Base-by-base conservation (phyloP, 768 basidiomycete genomes). In the Lactarius akahatsu region DNA sequence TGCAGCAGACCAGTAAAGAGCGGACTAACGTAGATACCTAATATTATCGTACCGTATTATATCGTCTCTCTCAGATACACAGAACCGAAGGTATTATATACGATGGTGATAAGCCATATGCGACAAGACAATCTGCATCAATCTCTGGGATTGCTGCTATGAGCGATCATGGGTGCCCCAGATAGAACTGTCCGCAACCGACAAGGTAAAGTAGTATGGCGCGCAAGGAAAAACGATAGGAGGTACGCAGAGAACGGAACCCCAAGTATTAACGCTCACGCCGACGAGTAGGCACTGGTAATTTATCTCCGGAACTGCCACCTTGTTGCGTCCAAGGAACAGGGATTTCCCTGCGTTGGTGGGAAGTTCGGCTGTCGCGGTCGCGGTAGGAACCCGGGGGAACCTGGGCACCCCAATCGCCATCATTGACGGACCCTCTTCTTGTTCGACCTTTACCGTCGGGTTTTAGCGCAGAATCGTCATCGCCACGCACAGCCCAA, bases 401-500 rank as follows among this genome's bases (percentile, higher is more conserved):
- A 15, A 63, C 18, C 57, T 43, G 56, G 4, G 28, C 57, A 18
- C 66, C 52, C 68, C 68, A 69, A 36, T 69, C 68, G 2, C 68
- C 61, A 20, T 69, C 68, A 59, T 69, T 69, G 47, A 62, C 65
- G n/a, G 68, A 69, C n/a, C 61, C 68, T 32, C 68, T 67, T 59
- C 68, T 61, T n/a, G 41, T 56, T 7, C 68, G 61, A 26, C 65
- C 55, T 34, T 61, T 45, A 30, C n/a, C 57, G 34, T 62, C 59
- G 15, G 45, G 26, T 54, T 45, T 4, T 7, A 45, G 16, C 20
- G 50, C 52, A 2, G 50, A 30, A 62, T 28, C 57, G 43, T 58
- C 69, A 3, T 20, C 45, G 3, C 52, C 60, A 16, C 20, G 59
- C 2, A 47, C 23, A 16, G 59, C 40, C 64, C 60, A 61, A n/a